These are phyloP conservation scores for Suillus brevipes DNA, from an alignment of 768 basidiomycete genomes.

Conservation along the genomic window DNA sequence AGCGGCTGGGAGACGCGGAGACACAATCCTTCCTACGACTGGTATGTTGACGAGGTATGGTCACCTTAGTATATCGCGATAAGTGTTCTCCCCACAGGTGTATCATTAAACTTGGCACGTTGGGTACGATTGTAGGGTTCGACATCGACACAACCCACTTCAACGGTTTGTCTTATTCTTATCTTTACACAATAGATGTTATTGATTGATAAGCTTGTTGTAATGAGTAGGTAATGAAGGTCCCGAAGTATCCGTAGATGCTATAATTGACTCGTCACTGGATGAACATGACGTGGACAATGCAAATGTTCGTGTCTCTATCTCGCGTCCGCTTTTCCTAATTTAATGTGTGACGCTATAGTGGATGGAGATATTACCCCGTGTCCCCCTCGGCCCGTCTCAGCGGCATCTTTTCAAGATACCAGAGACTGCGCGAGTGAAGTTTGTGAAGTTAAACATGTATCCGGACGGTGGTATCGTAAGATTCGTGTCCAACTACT, in stretches of 20 bases:
- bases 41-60: constrained; percentile 46
- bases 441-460: constrained; percentile 90
- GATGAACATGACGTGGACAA: constrained; percentile 50
- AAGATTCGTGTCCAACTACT: constrained; percentile 10
- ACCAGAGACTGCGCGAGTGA: constrained; percentile 49
- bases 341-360: constrained; percentile 26
- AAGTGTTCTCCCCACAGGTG: constrained; percentile 52
- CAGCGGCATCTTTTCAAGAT: constrained; percentile 89
- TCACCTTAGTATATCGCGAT: neutral
- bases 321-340: neutral
- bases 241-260: constrained; percentile 77
- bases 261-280: constrained; percentile 43
- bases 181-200: constrained; percentile 9
- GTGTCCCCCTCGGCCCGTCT: constrained; percentile 73
- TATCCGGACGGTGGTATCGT: constrained; percentile 98
- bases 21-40: constrained; percentile 88
- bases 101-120: constrained; percentile 84
- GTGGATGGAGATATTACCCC: constrained; percentile 85
- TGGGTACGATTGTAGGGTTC: constrained; percentile 73
- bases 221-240: constrained; percentile 73
- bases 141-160: constrained; percentile 97
- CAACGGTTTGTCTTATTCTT: constrained; percentile 54
- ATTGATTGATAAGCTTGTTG: neutral
- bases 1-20: constrained; percentile 93
- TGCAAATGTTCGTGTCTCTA: constrained; percentile 45